Percentiles rank a stretch among this genome's conserved stretches.
phyloP scores from a whole-genome alignment of 331 rosid genomes.

The Malus hybrid region DNA sequence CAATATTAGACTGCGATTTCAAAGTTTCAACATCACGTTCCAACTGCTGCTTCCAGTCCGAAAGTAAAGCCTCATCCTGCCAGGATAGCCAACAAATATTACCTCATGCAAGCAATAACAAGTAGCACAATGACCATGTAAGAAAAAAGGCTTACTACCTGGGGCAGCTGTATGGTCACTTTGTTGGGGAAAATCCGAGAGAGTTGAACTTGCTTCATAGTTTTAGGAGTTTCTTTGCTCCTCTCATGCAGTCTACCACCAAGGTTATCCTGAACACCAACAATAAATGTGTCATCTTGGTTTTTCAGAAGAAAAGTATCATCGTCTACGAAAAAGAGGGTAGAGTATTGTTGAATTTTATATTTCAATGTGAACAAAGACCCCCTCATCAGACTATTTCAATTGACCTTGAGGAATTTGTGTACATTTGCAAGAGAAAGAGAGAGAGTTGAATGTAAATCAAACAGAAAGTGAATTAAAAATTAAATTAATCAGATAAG shows the following conservation, averaged over 20 bases:
- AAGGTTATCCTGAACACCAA: constrained; percentile 60
- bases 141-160: not conserved
- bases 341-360: not conserved
- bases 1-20: constrained; percentile 69
- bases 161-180: constrained; percentile 60
- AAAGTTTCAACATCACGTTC: constrained; percentile 77
- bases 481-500: not conserved
- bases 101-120: not conserved
- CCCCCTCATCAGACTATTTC: not conserved
- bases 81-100: constrained; percentile 6
- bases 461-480: not conserved
- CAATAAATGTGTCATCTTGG: not conserved
- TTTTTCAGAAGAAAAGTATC: not conserved
- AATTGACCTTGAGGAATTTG: not conserved
- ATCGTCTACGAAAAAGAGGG: not conserved
- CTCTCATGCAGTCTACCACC: constrained; percentile 77
- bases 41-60: constrained; percentile 80
- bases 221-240: constrained; percentile 84
- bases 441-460: not conserved
- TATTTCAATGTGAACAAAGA: not conserved
- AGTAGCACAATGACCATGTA: not conserved
- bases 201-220: constrained; percentile 57
- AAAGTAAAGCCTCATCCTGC: constrained; percentile 74
- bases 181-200: constrained; percentile 84
- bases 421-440: not conserved